Evolutionary conservation across 345 rosid species (phyloP).

Genomic region (Rhodamnia argentea): DNA sequence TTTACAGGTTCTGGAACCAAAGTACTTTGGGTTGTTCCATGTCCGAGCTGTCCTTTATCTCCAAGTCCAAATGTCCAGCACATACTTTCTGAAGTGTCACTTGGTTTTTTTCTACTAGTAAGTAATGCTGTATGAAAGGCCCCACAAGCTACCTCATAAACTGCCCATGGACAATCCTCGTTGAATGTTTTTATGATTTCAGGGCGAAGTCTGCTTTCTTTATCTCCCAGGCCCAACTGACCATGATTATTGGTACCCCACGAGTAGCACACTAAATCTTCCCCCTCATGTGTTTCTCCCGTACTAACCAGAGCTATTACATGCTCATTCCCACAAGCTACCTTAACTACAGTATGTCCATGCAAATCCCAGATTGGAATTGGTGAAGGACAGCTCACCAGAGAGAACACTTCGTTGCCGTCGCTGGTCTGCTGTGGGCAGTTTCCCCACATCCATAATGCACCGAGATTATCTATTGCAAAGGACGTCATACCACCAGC

Average conservation of each 20-base stretch:
- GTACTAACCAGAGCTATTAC: slow-evolving; percentile 60
- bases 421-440: slow-evolving; percentile 39
- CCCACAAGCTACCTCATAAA: slow-evolving; percentile 77
- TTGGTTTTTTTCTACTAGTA: slow-evolving; percentile 39
- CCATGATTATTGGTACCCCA: slow-evolving; percentile 80
- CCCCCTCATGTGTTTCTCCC: slow-evolving; percentile 33
- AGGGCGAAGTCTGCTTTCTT: slow-evolving; percentile 44
- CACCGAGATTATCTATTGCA: slow-evolving; percentile 70
- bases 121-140: slow-evolving; percentile 85
- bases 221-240: slow-evolving; percentile 80
- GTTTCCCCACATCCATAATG: slow-evolving; percentile 93
- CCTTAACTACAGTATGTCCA: slow-evolving; percentile 74
- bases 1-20: slow-evolving; percentile 54
- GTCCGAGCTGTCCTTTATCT: slow-evolving; percentile 86
- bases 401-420: slow-evolving; percentile 25
- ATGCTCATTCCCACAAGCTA: slow-evolving; percentile 90
- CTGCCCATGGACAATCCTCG: slow-evolving; percentile 37
- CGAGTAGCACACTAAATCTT: slow-evolving; percentile 49
- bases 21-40: slow-evolving; percentile 58
- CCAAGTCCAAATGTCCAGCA: slow-evolving; percentile 96
- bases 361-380: slow-evolving; percentile 45
- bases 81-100: slow-evolving; percentile 29
- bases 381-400: slow-evolving; percentile 45
- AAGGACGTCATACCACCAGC: slow-evolving; percentile 90
- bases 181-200: slow-evolving; percentile 44